Conservation (phyloP, 2,329 filamentous ascomycete genomes). For the Colletotrichum brevisporum region DNA sequence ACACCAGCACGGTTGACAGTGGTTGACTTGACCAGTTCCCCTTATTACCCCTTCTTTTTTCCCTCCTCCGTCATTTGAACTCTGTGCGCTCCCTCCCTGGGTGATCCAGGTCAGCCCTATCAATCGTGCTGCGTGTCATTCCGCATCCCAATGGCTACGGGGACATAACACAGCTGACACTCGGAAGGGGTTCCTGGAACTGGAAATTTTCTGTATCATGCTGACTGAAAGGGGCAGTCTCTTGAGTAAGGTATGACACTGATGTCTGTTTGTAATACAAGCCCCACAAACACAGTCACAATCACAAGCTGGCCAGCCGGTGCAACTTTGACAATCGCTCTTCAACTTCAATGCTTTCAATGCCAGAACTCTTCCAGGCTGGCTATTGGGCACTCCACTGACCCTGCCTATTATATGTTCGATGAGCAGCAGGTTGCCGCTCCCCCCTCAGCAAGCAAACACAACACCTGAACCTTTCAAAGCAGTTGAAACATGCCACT, state of each 20-base stretch:
- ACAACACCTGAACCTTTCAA: slow-evolving; percentile 7
- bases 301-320: no score
- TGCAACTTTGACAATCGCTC: no score
- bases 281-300: no score
- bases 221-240: not conserved
- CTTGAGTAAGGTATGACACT: not conserved
- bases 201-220: slow-evolving; percentile 1
- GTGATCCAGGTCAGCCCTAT: slow-evolving; percentile 38
- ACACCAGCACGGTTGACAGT: no score
- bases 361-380: no score
- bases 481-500: not conserved
- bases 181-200: not conserved
- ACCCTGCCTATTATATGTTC: no score
- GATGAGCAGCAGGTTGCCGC: no score
- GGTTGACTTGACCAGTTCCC: not conserved
- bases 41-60: slow-evolving; percentile 24
- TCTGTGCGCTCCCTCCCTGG: slow-evolving; percentile 25
- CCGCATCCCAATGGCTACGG: not conserved
- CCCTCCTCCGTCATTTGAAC: slow-evolving; percentile 19
- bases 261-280: no score
- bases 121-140: not conserved
- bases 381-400: no score
- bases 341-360: no score
- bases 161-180: not conserved
- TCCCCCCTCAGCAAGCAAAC: not conserved